Evolutionary conservation across 2,329 filamentous ascomycete species (phyloP).

Genomic region (Pochonia chlamydosporia): DNA sequence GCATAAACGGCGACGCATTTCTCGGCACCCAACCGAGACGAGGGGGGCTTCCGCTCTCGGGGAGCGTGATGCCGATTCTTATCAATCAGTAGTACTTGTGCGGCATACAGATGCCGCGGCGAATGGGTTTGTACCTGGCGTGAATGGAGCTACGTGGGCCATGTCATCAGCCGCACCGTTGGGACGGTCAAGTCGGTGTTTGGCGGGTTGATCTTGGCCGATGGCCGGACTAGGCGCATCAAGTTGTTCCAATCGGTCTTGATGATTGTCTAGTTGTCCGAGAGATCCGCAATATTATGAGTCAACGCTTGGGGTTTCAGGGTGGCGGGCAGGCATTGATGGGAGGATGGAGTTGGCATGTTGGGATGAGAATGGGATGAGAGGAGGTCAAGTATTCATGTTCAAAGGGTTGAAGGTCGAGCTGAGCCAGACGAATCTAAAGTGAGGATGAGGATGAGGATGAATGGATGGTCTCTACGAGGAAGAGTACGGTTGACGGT

Average conservation of each 20-base stretch:
- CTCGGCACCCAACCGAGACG: background rate
- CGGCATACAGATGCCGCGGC: background rate
- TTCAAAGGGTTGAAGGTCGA: too few species aligned
- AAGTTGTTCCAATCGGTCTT: background rate
- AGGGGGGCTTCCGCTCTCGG: background rate
- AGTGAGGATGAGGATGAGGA: too few species aligned
- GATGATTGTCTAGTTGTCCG: background rate
- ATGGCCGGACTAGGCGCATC: background rate
- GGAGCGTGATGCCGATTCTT: conserved; percentile 1
- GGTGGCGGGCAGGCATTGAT: background rate
- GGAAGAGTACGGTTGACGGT: too few species aligned
- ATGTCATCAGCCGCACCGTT: background rate
- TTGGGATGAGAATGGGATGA: background rate
- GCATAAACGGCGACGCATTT: background rate
- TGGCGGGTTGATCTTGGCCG: background rate
- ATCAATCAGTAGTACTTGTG: conserved; percentile 7
- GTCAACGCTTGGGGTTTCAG: background rate
- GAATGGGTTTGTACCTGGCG: background rate
- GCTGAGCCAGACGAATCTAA: too few species aligned
- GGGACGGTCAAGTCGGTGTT: background rate
- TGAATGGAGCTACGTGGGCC: background rate
- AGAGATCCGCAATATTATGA: background rate
- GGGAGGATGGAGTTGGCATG: background rate
- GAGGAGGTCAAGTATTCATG: background rate
- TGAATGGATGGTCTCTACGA: too few species aligned